phyloP scores from a whole-genome alignment of 768 basidiomycete genomes.

The Mycena alexandri region DNA sequence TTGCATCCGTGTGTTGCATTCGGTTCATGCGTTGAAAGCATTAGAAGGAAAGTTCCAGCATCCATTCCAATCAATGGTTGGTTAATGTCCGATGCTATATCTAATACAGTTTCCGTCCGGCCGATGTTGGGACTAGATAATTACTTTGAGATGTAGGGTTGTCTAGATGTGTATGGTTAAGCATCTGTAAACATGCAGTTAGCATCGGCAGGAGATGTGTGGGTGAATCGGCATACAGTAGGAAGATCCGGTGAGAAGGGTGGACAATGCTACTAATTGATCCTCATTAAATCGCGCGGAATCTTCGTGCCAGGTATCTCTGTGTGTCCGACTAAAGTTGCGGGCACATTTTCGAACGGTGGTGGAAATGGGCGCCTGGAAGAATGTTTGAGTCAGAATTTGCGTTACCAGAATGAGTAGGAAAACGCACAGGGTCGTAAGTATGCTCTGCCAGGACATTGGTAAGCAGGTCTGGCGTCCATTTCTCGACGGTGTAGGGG shows the following conservation, averaged over 20 bases:
- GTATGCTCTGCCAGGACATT: slow-evolving; percentile 85
- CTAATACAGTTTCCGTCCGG: slow-evolving; percentile 3
- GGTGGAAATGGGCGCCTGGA: slow-evolving; percentile 84
- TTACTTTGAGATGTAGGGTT: slow-evolving; percentile 1
- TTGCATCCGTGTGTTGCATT: too few relatives aligned
- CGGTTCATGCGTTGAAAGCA: too few relatives aligned
- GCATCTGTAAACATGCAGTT: slow-evolving; percentile 18
- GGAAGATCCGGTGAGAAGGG: slow-evolving; percentile 87
- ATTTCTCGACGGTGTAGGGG: slow-evolving; percentile 95
- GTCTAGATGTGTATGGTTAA: slow-evolving; percentile 26
- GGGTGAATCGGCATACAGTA: slow-evolving; percentile 67
- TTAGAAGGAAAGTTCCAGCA: too few relatives aligned
- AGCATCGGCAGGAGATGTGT: not conserved
- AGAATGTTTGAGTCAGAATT: not conserved
- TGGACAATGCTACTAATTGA: slow-evolving; percentile 84
- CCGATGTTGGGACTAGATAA: slow-evolving; percentile 7
- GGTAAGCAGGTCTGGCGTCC: slow-evolving; percentile 90
- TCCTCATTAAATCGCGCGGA: slow-evolving; percentile 88
- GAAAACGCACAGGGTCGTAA: slow-evolving; percentile 77
- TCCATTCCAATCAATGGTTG: not conserved
- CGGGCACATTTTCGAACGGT: slow-evolving; percentile 86
- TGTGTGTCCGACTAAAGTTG: slow-evolving; percentile 85
- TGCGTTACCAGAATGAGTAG: slow-evolving; percentile 5
- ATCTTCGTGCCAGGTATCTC: slow-evolving; percentile 93
- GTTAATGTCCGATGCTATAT: slow-evolving; percentile 11